Base-by-base conservation (phyloP, 495 filamentous ascomycete species). In the Massariosphaeria phaeospora region DNA sequence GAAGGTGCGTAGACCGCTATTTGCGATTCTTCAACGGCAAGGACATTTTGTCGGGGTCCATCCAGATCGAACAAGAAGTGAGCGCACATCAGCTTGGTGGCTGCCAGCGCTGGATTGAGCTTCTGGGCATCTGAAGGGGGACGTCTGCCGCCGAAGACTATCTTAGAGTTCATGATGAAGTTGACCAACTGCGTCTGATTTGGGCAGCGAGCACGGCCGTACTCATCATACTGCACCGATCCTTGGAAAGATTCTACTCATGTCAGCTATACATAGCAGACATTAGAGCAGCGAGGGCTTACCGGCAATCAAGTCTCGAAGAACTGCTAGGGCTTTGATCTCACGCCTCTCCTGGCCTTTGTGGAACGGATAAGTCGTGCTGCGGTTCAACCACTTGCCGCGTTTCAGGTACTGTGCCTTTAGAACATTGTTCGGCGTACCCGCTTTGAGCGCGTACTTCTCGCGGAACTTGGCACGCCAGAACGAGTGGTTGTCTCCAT, bases 231-330 rank as follows among this genome's bases (percentile, higher is more conserved):
- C 21, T 15, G 24, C 12, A 24, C 20, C 20, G n/a, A 15, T 4
- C 57, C 57, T 25, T 50, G 8, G 30, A 55, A 64, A n/a, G 56
- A 57, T 23, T 64, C 61, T 64, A 18, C 21, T n/a, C 9, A 8
- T 11, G 26, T 6, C 50, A 24, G 51, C 45, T 30, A 39, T 11
- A 21, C 17, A 6, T 35, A 27, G 5, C 11, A 31, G 15, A 21
- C 6, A 15, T 40, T 3, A 27, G n/a, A 6, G 2, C 13, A 15
- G 27, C 4, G 10, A 9, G 8, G 11, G 53, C 65, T 42, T 48
- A 69, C 67, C 66, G 26, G 48, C 35, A 45, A 69, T 59, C 17
- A 71, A 33, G 31, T 66, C 66, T 23, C 38, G 15, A 5, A 71
- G 15, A 12, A 69, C 62, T 48, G 52, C 36, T 26, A 69, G 21